phyloP scores from a whole-genome alignment of 2,329 filamentous ascomycete genomes.

The Botrytis cinerea region DNA sequence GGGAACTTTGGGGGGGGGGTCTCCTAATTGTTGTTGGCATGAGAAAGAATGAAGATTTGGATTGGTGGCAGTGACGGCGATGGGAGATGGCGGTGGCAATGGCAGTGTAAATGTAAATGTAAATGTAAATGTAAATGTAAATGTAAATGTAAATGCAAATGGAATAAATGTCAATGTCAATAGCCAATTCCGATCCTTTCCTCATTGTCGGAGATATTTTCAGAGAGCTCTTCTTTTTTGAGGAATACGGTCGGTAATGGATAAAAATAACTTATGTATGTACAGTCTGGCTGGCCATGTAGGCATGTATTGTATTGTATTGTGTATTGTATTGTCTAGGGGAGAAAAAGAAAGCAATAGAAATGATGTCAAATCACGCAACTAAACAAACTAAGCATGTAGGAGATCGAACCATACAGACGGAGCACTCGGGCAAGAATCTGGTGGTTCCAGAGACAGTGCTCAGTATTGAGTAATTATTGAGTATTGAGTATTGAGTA shows the following conservation, averaged over 20 bases:
- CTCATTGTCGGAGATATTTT: neutral
- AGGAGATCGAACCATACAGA: neutral
- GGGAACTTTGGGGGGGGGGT: neutral
- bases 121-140: no score
- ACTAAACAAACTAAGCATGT: neutral
- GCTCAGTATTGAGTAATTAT: no score
- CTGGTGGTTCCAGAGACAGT: no score
- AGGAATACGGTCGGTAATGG: neutral
- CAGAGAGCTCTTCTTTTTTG: neutral
- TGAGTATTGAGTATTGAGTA: no score
- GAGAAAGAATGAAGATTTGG: neutral
- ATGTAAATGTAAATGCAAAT: no score
- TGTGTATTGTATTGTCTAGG: neutral
- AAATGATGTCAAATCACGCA: constrained; percentile 5
- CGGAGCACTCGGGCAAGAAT: neutral
- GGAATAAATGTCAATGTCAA: no score
- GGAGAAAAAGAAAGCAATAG: neutral
- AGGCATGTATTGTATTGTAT: neutral
- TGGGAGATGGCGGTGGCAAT: no score
- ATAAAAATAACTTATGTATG: neutral
- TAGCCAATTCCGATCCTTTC: neutral
- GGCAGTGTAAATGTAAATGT: no score
- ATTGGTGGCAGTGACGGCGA: neutral
- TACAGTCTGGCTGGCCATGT: neutral
- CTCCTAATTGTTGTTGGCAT: neutral